These are phyloP conservation scores for Tylopilus balloui DNA, from an alignment of 768 basidiomycete species.

Conservation along the genomic window DNA sequence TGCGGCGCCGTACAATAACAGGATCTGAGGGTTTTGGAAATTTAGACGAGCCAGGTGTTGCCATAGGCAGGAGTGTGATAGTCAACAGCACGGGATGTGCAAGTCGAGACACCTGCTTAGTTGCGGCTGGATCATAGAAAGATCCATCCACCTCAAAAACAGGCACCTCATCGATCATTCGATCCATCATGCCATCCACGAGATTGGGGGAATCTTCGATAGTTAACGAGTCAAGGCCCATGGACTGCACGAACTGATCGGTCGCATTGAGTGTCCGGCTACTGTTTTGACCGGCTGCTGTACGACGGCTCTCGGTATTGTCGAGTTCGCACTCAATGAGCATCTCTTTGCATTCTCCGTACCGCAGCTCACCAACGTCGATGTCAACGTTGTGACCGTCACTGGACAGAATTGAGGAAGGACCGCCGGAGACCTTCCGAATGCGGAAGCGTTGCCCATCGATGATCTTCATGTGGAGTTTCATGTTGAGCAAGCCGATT, in stretches of 20 bases:
- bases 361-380: conserved; percentile 88
- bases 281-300: conserved; percentile 8
- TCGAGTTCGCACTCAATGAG: conserved; percentile 89
- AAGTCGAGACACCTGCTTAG: conserved; percentile 80
- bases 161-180: conserved; percentile 97
- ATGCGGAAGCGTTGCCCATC: conserved; percentile 89
- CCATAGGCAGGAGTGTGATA: conserved; percentile 75
- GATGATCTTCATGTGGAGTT: conserved; percentile 90
- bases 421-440: conserved; percentile 90
- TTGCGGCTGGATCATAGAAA: conserved; percentile 87
- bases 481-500: conserved; percentile 89
- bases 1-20: conserved; percentile 85
- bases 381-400: conserved; percentile 95
- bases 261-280: conserved; percentile 63
- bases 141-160: conserved; percentile 94
- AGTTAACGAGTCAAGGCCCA: conserved; percentile 72
- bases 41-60: conserved; percentile 31
- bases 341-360: conserved; percentile 98
- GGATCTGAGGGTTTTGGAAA: conserved; percentile 62
- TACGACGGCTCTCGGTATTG: conserved; percentile 49
- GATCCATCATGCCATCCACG: conserved; percentile 89
- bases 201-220: conserved; percentile 72
- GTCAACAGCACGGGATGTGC: conserved; percentile 94
- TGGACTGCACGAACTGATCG: conserved; percentile 81
- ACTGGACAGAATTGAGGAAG: conserved; percentile 79